Percentiles rank a stretch among this genome's conserved stretches.
Evolutionary conservation across 495 filamentous ascomycete species (phyloP).

Genomic region (Delitschia confertaspora): DNA sequence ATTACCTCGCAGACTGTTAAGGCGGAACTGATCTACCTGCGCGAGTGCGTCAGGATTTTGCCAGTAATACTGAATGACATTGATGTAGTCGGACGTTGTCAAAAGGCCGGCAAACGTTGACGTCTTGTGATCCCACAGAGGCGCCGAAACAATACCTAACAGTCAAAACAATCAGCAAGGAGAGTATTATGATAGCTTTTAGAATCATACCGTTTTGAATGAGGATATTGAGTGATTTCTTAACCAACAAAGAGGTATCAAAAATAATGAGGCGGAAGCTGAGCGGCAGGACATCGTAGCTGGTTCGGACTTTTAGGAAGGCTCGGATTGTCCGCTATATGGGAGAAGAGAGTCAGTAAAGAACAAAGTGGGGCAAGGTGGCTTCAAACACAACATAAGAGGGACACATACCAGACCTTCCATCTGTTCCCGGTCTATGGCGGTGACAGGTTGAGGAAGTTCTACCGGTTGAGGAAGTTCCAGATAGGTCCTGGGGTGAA

Average conservation of each 20-base stretch:
- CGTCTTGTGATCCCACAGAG: constrained; percentile 91
- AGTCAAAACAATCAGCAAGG: constrained; percentile 4
- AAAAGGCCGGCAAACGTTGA: constrained; percentile 91
- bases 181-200: background rate
- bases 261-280: constrained; percentile 94
- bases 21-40: constrained; percentile 85
- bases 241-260: constrained; percentile 88
- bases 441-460: constrained; percentile 54
- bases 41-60: constrained; percentile 86
- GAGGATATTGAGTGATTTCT: constrained; percentile 91
- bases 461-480: constrained; percentile 45
- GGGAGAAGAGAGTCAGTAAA: constrained; percentile 1
- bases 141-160: constrained; percentile 92
- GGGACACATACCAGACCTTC: constrained; percentile 69
- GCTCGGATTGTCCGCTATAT: constrained; percentile 77
- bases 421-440: constrained; percentile 82
- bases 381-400: too few relatives aligned
- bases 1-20: constrained; percentile 85
- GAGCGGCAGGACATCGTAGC: constrained; percentile 97
- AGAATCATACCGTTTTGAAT: constrained; percentile 79
- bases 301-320: constrained; percentile 92
- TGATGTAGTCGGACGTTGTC: constrained; percentile 95
- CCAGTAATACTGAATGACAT: constrained; percentile 99
- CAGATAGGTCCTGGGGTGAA: constrained; percentile 75
- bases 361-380: background rate